Evolutionary conservation across 2,329 filamentous ascomycete species (phyloP).

Genomic region (Karstenula rhodostoma): DNA sequence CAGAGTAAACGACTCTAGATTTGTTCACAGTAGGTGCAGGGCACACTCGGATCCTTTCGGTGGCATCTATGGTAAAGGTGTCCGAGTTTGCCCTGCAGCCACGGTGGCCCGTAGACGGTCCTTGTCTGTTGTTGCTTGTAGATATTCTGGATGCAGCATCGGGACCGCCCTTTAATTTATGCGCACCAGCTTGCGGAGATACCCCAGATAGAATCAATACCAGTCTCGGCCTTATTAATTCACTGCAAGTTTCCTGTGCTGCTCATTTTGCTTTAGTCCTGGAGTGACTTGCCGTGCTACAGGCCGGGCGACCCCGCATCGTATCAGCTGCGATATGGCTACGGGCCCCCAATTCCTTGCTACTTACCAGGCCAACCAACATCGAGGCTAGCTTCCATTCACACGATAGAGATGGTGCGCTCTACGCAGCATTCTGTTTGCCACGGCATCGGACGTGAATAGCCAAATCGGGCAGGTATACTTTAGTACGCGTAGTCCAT

Average conservation of each 20-base stretch:
- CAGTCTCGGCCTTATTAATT: neutral
- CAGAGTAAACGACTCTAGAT: constrained; percentile 21
- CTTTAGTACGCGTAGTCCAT: neutral
- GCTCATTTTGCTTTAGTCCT: neutral
- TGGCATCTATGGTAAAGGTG: no score
- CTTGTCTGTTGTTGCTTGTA: neutral
- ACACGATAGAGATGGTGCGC: constrained; percentile 1
- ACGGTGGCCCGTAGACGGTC: neutral
- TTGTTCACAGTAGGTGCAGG: neutral
- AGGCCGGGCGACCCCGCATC: neutral
- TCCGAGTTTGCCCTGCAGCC: no score
- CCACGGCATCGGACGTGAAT: neutral
- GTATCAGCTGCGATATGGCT: neutral
- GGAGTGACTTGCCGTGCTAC: neutral
- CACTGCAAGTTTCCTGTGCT: neutral
- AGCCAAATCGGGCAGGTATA: neutral
- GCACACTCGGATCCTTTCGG: no score
- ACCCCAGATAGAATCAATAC: constrained; percentile 5
- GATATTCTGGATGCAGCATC: neutral
- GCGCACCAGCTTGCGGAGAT: constrained; percentile 1
- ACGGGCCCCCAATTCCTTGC: neutral
- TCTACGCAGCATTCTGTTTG: neutral
- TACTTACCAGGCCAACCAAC: neutral
- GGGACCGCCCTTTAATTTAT: neutral
- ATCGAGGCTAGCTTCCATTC: neutral